Evolutionary conservation across 176 grass and related monocot species (phyloP), one percentile per base, ranked within the genome.

Genomic region (Musa acuminata): DNA sequence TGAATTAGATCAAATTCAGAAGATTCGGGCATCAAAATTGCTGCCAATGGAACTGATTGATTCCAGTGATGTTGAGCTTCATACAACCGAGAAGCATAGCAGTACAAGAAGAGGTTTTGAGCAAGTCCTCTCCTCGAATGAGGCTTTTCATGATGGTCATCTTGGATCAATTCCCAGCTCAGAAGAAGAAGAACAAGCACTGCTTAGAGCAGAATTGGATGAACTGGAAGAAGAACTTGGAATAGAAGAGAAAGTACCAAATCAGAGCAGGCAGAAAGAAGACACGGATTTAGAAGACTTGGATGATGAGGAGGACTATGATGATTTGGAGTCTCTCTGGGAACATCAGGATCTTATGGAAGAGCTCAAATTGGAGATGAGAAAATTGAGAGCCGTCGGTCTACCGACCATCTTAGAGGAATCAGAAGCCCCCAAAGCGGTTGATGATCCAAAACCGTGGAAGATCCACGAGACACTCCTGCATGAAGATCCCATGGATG

Each of bases 281-380:
- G 76, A 73, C 19, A 89, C 83, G 66, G 81, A 80, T 76, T 88
- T 83, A 77, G 86, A 89, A 35, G 71, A 86, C 78, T 83, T 91
- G 43, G 82, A 83, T 52, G 86, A 87, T 8, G 90, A 91, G 51
- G 84, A 29, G 6, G 62, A 64, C 7, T 64, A 91, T 23, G 95
- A 98, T 72, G 95, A 93, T 57, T 66, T 98, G 70, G 95, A 98
- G 73, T 91, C 95, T 16, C 74, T 98, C 20, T 94, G 90, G 90
- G 95, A 94, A 80, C 87, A 98, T 50, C 84, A 93, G 77, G 88
- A 98, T 82, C 81, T 98, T 59, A 86, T 98, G 17, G 90, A 98
- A 78, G 88, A 93, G 80, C 84, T 98, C 53, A 93, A 93, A 73
- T 82, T 91, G 81, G 95, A 98, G 80, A 76, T 94, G 71, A 98